Percentiles rank a stretch among this genome's conserved stretches.
phyloP scores from a whole-genome alignment of 2,329 filamentous ascomycete species.

The Diaporthe sp. region DNA sequence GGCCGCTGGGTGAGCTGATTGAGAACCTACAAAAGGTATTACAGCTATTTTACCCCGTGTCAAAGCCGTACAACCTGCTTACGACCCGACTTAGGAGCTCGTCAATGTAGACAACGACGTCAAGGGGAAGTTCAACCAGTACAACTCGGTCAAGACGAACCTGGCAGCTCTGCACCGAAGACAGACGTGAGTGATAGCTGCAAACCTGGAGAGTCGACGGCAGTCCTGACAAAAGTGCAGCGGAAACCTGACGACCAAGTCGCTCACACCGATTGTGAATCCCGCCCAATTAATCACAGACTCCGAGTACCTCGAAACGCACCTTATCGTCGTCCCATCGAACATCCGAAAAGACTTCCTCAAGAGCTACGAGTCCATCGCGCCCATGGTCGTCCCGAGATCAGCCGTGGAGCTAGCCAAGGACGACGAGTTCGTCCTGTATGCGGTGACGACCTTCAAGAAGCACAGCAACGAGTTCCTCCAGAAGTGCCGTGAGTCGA shows the following conservation, averaged over 20 bases:
- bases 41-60: background rate
- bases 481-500: constrained; percentile 91
- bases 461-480: constrained; percentile 90
- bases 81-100: constrained; percentile 74
- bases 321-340: constrained; percentile 89
- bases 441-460: constrained; percentile 92
- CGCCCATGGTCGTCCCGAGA: constrained; percentile 93
- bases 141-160: constrained; percentile 90
- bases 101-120: constrained; percentile 95
- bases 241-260: constrained; percentile 94
- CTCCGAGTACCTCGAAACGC: constrained; percentile 97
- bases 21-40: constrained; percentile 87
- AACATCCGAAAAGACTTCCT: constrained; percentile 89
- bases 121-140: constrained; percentile 93
- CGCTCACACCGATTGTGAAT: constrained; percentile 89
- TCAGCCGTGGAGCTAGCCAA: constrained; percentile 84
- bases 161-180: constrained; percentile 86
- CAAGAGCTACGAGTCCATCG: constrained; percentile 87
- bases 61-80: constrained; percentile 9
- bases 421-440: constrained; percentile 92
- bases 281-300: constrained; percentile 85
- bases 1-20: constrained; percentile 88
- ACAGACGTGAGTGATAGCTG: constrained; percentile 76
- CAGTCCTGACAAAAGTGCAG: constrained; percentile 57
- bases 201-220: constrained; percentile 2